Percentiles rank a stretch among this genome's conserved stretches.
Conservation (phyloP, 1,284 basidiomycete species). For the Malassezia sp. region DNA sequence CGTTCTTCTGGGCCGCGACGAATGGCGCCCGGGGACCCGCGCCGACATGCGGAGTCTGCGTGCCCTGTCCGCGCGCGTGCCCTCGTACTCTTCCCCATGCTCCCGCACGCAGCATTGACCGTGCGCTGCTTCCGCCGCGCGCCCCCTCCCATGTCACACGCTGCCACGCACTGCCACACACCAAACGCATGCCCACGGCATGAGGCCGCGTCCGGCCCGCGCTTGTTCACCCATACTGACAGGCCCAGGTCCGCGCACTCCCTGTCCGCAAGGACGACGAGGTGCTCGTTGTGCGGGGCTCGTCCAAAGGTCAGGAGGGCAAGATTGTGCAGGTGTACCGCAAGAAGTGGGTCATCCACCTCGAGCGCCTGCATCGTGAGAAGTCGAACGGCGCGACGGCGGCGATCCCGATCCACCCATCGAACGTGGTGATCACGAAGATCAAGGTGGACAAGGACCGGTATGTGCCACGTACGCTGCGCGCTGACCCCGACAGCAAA, state of each 20-base stretch:
- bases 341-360: slow-evolving; percentile 98
- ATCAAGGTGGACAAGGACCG: slow-evolving; percentile 47
- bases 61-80: too few species aligned
- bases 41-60: too few species aligned
- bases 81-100: too few species aligned
- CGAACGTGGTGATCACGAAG: slow-evolving; percentile 76
- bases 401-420: slow-evolving; percentile 89
- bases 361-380: slow-evolving; percentile 94
- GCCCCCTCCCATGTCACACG: background rate
- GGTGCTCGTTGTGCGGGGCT: slow-evolving; percentile 69
- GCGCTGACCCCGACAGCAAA: slow-evolving; percentile 16
- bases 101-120: too few species aligned
- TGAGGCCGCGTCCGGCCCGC: too few species aligned
- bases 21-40: too few species aligned
- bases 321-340: slow-evolving; percentile 64
- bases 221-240: slow-evolving; percentile 10
- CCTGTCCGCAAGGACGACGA: slow-evolving; percentile 98
- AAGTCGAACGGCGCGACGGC: slow-evolving; percentile 93
- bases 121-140: too few species aligned
- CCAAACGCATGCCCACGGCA: too few species aligned
- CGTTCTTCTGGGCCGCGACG: too few species aligned
- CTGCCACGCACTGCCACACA: background rate
- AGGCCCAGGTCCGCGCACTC: slow-evolving; percentile 66
- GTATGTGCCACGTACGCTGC: slow-evolving; percentile 10
- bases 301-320: slow-evolving; percentile 73